These are phyloP conservation scores for Claviceps pazoutovae DNA, from an alignment of 2,329 filamentous ascomycete genomes.

Conservation along the genomic window DNA sequence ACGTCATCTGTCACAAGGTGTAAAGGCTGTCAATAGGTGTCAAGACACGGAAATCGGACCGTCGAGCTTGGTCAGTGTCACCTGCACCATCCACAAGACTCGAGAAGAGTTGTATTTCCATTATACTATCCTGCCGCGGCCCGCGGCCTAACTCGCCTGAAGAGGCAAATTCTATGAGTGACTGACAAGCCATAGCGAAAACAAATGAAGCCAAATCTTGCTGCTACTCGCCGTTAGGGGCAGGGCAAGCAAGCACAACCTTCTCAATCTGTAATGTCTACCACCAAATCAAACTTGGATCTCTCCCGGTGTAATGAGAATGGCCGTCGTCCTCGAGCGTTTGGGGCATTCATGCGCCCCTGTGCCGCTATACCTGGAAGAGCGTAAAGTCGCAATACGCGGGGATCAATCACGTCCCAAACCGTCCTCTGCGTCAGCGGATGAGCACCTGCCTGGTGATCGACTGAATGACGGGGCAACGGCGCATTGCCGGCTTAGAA, in stretches of 20 bases:
- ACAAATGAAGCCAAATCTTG: constrained; percentile 9
- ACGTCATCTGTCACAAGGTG: not conserved
- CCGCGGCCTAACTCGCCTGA: constrained; percentile 22
- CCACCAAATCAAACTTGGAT: constrained; percentile 10
- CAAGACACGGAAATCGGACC: not conserved
- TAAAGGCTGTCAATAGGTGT: not conserved
- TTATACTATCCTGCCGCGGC: constrained; percentile 14
- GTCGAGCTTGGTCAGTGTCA: not conserved
- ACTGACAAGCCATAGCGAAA: constrained; percentile 19
- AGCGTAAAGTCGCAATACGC: constrained; percentile 14
- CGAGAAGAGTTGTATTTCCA: constrained; percentile 1
- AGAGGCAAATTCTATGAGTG: constrained; percentile 16
- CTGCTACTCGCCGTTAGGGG: constrained; percentile 4
- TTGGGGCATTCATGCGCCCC: constrained; percentile 18
- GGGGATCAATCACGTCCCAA: constrained; percentile 13
- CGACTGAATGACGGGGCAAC: constrained; percentile 21
- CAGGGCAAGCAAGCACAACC: constrained; percentile 1
- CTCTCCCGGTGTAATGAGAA: constrained; percentile 16
- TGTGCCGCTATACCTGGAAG: constrained; percentile 14
- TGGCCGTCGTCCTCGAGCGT: constrained; percentile 11
- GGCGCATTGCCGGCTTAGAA: constrained; percentile 29
- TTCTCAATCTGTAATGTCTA: not conserved
- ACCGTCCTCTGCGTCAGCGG: constrained; percentile 18
- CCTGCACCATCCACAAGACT: not conserved
- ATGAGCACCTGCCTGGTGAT: constrained; percentile 14